phyloP scores from a whole-genome alignment of 345 rosid genomes.

The Rhizophora apiculata region DNA sequence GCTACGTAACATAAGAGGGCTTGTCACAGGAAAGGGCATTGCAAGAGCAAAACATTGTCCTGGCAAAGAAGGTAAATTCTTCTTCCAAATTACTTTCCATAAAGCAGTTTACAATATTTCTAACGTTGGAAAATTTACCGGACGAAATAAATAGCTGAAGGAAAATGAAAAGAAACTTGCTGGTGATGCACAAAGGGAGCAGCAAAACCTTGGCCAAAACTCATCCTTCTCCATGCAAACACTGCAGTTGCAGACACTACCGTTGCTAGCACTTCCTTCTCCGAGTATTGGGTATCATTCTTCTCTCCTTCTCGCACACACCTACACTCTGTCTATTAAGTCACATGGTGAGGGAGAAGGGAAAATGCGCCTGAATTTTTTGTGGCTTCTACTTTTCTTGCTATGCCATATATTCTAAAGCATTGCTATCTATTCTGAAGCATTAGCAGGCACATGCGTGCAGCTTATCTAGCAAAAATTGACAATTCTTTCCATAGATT shows the following conservation, averaged over 20 bases:
- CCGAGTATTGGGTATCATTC: slow-evolving; percentile 42
- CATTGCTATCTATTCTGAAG: no score
- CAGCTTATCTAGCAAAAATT: no score
- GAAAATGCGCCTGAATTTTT: no score
- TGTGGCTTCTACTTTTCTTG: no score
- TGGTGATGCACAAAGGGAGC: slow-evolving; percentile 29
- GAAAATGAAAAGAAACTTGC: slow-evolving; percentile 34
- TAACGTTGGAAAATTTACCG: neutral
- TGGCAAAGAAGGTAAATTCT: slow-evolving; percentile 54
- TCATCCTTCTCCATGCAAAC: slow-evolving; percentile 20
- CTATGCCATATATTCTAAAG: no score
- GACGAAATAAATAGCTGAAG: slow-evolving; percentile 26
- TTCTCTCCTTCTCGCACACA: neutral
- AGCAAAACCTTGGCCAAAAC: slow-evolving; percentile 25
- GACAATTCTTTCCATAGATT: no score
- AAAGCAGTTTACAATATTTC: neutral
- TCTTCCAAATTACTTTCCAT: neutral
- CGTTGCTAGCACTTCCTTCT: slow-evolving; percentile 29
- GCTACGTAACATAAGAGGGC: slow-evolving; percentile 11
- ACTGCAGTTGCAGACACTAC: slow-evolving; percentile 10
- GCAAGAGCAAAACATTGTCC: slow-evolving; percentile 49
- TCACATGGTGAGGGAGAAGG: no score
- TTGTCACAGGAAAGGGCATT: slow-evolving; percentile 53
- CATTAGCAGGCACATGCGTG: no score
- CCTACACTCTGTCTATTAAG: neutral